Conservation (phyloP, 2,329 filamentous ascomycete species). For the Alternaria sp. region DNA sequence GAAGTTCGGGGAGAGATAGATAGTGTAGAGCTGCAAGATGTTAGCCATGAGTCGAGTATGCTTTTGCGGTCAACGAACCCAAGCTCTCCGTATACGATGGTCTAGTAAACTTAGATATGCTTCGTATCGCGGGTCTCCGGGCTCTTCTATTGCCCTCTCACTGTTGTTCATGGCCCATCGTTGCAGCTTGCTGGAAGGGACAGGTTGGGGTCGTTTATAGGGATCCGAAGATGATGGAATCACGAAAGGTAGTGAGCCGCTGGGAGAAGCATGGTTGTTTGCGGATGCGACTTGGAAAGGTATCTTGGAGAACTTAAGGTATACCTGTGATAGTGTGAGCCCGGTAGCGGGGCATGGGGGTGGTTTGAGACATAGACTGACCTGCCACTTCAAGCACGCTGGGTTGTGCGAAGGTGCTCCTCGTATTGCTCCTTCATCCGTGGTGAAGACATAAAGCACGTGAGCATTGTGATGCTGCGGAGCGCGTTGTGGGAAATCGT, state of each 20-base stretch:
- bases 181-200: slow-evolving; percentile 72
- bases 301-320: slow-evolving; percentile 78
- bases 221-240: slow-evolving; percentile 59
- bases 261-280: slow-evolving; percentile 92
- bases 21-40: slow-evolving; percentile 68
- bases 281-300: slow-evolving; percentile 73
- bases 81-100: slow-evolving; percentile 80
- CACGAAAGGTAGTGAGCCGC: slow-evolving; percentile 87
- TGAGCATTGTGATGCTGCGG: slow-evolving; percentile 59
- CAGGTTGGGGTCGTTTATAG: slow-evolving; percentile 50
- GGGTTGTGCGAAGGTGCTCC: slow-evolving; percentile 86
- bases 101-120: slow-evolving; percentile 82
- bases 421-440: slow-evolving; percentile 65
- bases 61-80: slow-evolving; percentile 61
- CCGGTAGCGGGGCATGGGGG: slow-evolving; percentile 1
- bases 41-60: neutral
- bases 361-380: slow-evolving; percentile 51
- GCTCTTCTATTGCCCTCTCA: slow-evolving; percentile 50
- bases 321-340: slow-evolving; percentile 66
- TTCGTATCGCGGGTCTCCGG: slow-evolving; percentile 67
- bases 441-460: slow-evolving; percentile 80
- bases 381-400: slow-evolving; percentile 95
- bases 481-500: slow-evolving; percentile 74
- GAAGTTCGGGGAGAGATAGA: slow-evolving; percentile 82
- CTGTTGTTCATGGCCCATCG: slow-evolving; percentile 68